Conservation (phyloP, 495 filamentous ascomycete species). For the Haplographium delicatum region DNA sequence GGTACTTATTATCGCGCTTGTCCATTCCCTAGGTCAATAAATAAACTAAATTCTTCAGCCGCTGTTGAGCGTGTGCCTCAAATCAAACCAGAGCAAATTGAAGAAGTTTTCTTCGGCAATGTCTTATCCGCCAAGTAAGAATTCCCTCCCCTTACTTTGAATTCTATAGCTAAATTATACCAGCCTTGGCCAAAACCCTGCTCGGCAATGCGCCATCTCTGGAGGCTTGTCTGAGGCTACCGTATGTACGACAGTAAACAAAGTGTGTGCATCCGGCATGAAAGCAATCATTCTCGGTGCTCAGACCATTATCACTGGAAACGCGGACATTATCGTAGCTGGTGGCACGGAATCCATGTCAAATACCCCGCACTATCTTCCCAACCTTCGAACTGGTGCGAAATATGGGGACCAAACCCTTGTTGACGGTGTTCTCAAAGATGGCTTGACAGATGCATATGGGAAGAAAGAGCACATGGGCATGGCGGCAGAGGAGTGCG, state of each 20-base stretch:
- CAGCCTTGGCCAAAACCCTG: constrained; percentile 94
- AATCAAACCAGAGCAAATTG: constrained; percentile 77
- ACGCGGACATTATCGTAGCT: constrained; percentile 81
- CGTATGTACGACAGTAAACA: constrained; percentile 93
- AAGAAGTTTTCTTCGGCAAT: constrained; percentile 98
- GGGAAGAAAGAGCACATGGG: constrained; percentile 92
- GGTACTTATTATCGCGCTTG: constrained; percentile 50
- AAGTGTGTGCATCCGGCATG: constrained; percentile 90
- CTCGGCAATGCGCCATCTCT: constrained; percentile 84
- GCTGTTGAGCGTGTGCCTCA: constrained; percentile 80
- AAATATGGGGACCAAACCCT: constrained; percentile 87
- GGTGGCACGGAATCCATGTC: constrained; percentile 97
- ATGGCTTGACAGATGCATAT: constrained; percentile 89
- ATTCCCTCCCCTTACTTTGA: too few species aligned
- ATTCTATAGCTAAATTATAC: constrained; percentile 9
- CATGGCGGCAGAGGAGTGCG: constrained; percentile 85
- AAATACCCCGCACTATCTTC: constrained; percentile 94
- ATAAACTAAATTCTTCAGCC: constrained; percentile 45
- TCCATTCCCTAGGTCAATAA: too few species aligned
- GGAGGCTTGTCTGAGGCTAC: constrained; percentile 75
- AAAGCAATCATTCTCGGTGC: constrained; percentile 94
- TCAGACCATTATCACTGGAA: constrained; percentile 94
- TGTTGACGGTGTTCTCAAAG: constrained; percentile 85
- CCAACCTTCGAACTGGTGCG: constrained; percentile 70
- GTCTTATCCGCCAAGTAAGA: constrained; percentile 91